Conservation (phyloP, 495 filamentous ascomycete species). For the Hyaloscypha finlandica region DNA sequence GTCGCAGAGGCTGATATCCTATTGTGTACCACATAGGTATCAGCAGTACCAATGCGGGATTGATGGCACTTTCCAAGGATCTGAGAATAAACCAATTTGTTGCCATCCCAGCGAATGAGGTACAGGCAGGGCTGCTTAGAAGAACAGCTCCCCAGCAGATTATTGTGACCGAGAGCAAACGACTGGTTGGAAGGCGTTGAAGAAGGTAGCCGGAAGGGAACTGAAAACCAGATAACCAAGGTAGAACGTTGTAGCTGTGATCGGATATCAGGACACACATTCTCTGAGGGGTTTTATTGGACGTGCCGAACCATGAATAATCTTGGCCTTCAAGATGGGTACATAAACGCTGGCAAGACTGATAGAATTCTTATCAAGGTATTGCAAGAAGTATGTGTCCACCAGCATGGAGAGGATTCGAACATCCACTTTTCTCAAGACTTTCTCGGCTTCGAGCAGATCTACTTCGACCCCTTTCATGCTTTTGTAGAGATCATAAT, state of each 20-base stretch:
- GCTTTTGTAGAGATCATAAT: slow-evolving; percentile 46
- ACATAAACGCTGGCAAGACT: slow-evolving; percentile 58
- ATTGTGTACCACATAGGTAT: slow-evolving; percentile 61
- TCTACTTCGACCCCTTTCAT: slow-evolving; percentile 30
- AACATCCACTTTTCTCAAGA: slow-evolving; percentile 56
- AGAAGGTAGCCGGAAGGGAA: slow-evolving; percentile 50
- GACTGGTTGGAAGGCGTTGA: slow-evolving; percentile 46
- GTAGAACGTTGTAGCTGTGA: slow-evolving; percentile 27
- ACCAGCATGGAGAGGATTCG: slow-evolving; percentile 57
- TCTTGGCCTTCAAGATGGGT: slow-evolving; percentile 54
- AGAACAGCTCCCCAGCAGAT: slow-evolving; percentile 22
- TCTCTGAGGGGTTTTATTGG: too few relatives aligned
- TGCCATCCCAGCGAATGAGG: slow-evolving; percentile 39
- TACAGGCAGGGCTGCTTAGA: slow-evolving; percentile 30
- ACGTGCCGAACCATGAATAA: slow-evolving; percentile 50
- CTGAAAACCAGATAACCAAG: slow-evolving; percentile 43
- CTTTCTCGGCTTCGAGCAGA: slow-evolving; percentile 44
- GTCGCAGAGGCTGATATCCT: slow-evolving; percentile 50
- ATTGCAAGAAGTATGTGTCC: slow-evolving; percentile 56
- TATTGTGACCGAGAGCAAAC: slow-evolving; percentile 37
- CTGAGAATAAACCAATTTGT: slow-evolving; percentile 40
- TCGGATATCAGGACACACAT: neutral
- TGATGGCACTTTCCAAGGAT: slow-evolving; percentile 52
- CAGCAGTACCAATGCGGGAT: slow-evolving; percentile 62
- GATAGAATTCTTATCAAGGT: slow-evolving; percentile 60